Percentiles rank a stretch among this genome's conserved stretches.
Evolutionary conservation across 495 filamentous ascomycete species (phyloP).

Genomic region (Hypoxylon trugodes): DNA sequence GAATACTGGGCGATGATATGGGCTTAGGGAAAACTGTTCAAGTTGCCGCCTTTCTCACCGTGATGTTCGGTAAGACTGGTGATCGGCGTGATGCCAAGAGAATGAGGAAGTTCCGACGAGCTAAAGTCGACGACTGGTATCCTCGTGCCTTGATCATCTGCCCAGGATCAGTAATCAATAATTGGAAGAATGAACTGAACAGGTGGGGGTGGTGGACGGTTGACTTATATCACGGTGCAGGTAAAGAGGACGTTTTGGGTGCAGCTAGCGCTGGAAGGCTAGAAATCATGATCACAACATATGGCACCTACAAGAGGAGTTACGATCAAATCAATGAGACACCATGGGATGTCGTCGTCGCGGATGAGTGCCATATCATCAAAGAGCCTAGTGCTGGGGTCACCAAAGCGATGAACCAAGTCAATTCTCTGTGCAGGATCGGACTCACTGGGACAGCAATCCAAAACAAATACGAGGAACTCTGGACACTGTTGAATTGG

Average conservation of each 20-base stretch:
- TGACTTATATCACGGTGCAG: slow-evolving; percentile 80
- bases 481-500: slow-evolving; percentile 98
- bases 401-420: slow-evolving; percentile 86
- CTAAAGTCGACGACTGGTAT: slow-evolving; percentile 76
- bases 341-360: slow-evolving; percentile 95
- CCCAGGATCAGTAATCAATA: slow-evolving; percentile 85
- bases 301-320: slow-evolving; percentile 82
- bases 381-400: slow-evolving; percentile 81
- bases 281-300: slow-evolving; percentile 95
- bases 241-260: slow-evolving; percentile 75
- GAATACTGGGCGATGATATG: slow-evolving; percentile 95
- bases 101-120: slow-evolving; percentile 87
- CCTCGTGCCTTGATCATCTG: slow-evolving; percentile 87
- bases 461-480: slow-evolving; percentile 96
- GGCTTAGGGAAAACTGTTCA: slow-evolving; percentile 97
- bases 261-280: slow-evolving; percentile 77
- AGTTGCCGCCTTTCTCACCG: slow-evolving; percentile 92
- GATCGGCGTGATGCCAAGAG: slow-evolving; percentile 87
- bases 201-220: slow-evolving; percentile 97
- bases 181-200: slow-evolving; percentile 86
- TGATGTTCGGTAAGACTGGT: slow-evolving; percentile 92
- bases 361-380: slow-evolving; percentile 93
- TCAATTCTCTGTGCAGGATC: slow-evolving; percentile 93
- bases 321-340: slow-evolving; percentile 81
- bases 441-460: slow-evolving; percentile 96